These are phyloP conservation scores for Coemansia sp. DNA, from an alignment of 192 early-diverging fungal genomes.

Conservation along the genomic window DNA sequence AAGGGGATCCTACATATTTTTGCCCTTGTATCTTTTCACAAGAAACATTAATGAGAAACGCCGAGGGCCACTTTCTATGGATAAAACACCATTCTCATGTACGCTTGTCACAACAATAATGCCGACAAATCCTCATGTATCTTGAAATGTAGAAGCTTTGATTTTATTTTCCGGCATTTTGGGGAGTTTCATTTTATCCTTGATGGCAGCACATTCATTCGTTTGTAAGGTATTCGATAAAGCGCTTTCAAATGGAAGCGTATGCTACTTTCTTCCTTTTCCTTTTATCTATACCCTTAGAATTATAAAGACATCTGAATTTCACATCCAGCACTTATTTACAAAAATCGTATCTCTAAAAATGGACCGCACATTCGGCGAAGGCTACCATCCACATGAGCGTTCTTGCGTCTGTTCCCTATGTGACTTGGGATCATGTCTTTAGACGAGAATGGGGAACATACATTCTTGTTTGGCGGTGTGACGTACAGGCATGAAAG, in stretches of 20 bases:
- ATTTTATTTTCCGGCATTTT: neutral
- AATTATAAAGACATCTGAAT: neutral
- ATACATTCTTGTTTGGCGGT: neutral
- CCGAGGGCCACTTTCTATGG: neutral
- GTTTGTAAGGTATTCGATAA: no score
- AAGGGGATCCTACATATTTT: neutral
- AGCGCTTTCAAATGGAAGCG: neutral
- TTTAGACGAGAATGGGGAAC: neutral
- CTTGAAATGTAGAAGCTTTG: neutral
- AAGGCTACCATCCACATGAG: constrained; percentile 10
- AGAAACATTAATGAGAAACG: neutral
- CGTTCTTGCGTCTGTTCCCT: constrained; percentile 5
- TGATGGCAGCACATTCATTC: neutral
- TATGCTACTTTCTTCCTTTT: neutral
- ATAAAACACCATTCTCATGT: neutral
- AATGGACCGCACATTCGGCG: constrained; percentile 6
- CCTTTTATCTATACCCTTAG: neutral
- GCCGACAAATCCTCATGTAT: constrained; percentile 9
- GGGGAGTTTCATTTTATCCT: neutral
- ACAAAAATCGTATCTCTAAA: neutral
- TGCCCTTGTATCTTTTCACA: neutral
- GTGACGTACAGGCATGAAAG: no score
- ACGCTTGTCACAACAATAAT: neutral
- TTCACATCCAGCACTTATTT: neutral
- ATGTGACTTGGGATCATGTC: constrained; percentile 6